Conservation (phyloP, 108 stramenopile genomes). For the Mediolabrus comicus region DNA sequence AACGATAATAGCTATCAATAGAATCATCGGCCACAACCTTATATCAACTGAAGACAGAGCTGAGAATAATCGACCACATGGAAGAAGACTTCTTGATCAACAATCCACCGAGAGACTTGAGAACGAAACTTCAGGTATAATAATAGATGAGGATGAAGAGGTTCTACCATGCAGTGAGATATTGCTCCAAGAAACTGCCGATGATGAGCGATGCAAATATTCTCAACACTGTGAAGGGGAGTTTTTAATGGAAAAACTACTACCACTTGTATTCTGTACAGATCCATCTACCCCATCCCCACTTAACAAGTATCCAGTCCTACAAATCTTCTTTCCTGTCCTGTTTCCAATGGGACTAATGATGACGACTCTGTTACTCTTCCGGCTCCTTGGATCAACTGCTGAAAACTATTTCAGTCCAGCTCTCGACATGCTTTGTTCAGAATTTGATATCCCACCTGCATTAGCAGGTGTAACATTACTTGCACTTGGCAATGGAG, state of each 20-base stretch:
- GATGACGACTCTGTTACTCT: conserved; percentile 14
- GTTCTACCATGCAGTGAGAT: conserved; percentile 19
- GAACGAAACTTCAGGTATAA: background rate
- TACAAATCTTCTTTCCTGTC: conserved; percentile 8
- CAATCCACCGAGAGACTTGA: background rate
- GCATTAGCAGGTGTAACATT: conserved; percentile 73
- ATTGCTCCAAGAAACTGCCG: conserved; percentile 14
- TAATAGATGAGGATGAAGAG: background rate
- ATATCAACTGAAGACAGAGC: background rate
- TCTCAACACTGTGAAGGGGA: conserved; percentile 18
- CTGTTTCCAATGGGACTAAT: conserved; percentile 13
- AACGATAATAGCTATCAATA: background rate
- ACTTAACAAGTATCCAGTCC: background rate
- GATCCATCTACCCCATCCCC: background rate
- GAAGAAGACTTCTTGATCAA: background rate
- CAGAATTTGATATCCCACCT: conserved; percentile 49
- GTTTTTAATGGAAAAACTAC: conserved; percentile 8
- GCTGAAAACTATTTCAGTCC: conserved; percentile 78
- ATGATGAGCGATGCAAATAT: conserved; percentile 14
- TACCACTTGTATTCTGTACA: conserved; percentile 23
- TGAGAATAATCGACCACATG: background rate
- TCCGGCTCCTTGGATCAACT: conserved; percentile 58
- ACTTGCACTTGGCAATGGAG: conserved; percentile 79
- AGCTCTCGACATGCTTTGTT: conserved; percentile 54
- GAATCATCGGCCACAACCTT: background rate